Conservation (phyloP, 1,284 basidiomycete species). For the Phellinidium pouzarii region DNA sequence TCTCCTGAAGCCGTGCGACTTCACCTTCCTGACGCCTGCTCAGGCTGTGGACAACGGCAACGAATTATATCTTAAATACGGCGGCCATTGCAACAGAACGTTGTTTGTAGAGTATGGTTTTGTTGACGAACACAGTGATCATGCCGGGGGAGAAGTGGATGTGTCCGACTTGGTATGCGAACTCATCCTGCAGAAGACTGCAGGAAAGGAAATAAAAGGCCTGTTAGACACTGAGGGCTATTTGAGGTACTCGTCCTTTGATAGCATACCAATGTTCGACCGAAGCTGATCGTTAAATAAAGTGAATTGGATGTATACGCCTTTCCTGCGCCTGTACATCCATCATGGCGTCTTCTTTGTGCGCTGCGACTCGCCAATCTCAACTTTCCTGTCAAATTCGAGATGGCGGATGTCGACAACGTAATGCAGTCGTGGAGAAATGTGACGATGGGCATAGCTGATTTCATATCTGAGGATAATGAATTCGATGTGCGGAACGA, state of each 20-base stretch:
- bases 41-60: constrained; percentile 39
- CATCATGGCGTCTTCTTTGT: constrained; percentile 69
- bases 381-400: constrained; percentile 24
- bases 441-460: constrained; percentile 40
- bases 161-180: constrained; percentile 51
- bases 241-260: constrained; percentile 53
- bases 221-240: constrained; percentile 56
- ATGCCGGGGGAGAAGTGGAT: constrained; percentile 45
- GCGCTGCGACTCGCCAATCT: constrained; percentile 60
- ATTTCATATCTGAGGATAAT: constrained; percentile 40
- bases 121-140: constrained; percentile 31
- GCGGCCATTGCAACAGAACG: constrained; percentile 62
- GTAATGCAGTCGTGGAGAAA: constrained; percentile 47
- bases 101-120: constrained; percentile 87
- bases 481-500: constrained; percentile 37
- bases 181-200: constrained; percentile 35
- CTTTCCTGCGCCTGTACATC: constrained; percentile 51
- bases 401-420: constrained; percentile 26
- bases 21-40: constrained; percentile 46
- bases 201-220: constrained; percentile 39
- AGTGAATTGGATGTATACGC: constrained; percentile 74
- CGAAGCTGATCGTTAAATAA: constrained; percentile 1
- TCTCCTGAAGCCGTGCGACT: constrained; percentile 32
- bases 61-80: constrained; percentile 73
- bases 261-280: neutral